Evolutionary conservation across 2,329 filamentous ascomycete species (phyloP).

Genomic region (Ascochyta lentis): DNA sequence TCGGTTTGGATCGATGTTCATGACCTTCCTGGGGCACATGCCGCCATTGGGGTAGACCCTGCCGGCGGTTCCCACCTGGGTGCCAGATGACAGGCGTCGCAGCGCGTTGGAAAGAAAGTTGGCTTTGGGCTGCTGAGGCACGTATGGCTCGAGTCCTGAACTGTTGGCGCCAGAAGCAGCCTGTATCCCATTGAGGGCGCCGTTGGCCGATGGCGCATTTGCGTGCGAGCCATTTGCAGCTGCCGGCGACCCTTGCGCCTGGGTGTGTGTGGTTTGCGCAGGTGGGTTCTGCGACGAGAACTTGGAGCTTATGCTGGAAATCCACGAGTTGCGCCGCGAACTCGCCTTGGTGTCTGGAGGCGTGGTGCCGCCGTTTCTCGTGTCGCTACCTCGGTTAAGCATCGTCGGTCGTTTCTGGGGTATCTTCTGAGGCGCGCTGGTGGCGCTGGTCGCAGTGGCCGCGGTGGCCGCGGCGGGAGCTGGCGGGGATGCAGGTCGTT

Average conservation of each 20-base stretch:
- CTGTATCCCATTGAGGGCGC: conserved; percentile 50
- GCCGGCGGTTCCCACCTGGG: conserved; percentile 53
- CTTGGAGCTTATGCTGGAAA: conserved; percentile 90
- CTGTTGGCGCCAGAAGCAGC: conserved; percentile 33
- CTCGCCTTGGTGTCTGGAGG: conserved; percentile 36
- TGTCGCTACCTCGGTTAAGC: conserved; percentile 50
- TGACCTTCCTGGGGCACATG: conserved; percentile 76
- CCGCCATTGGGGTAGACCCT: conserved; percentile 68
- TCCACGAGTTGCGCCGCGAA: conserved; percentile 79
- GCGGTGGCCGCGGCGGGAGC: conserved; percentile 26
- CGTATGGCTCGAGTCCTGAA: conserved; percentile 64
- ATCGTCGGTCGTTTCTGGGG: conserved; percentile 51
- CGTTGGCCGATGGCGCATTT: conserved; percentile 59
- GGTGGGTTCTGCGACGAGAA: conserved; percentile 69
- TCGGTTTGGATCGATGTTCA: conserved; percentile 84
- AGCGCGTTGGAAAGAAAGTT: conserved; percentile 83
- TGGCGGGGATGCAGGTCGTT: conserved; percentile 23
- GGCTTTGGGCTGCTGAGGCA: conserved; percentile 75
- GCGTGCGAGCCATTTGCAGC: conserved; percentile 53
- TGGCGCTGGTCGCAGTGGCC: conserved; percentile 22
- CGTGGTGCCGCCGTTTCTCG: conserved; percentile 42
- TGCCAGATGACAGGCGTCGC: conserved; percentile 75
- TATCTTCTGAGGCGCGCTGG: conserved; percentile 36
- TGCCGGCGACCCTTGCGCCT: conserved; percentile 45
- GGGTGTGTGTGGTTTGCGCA: conserved; percentile 41